These are phyloP conservation scores for Pichia californica DNA, from an alignment of 805 yeast genomes.

Conservation along the genomic window DNA sequence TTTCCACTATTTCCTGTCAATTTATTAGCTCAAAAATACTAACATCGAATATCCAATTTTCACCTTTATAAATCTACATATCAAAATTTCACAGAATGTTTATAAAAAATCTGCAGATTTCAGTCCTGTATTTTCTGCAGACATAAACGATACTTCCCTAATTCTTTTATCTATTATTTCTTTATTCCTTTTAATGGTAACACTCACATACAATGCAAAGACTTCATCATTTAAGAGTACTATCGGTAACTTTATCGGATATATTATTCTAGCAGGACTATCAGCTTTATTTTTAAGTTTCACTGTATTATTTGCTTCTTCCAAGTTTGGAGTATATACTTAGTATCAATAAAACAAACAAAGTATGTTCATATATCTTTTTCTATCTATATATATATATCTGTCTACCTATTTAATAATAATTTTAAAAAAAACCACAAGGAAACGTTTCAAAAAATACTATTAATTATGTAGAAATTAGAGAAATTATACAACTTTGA, in stretches of 20 bases:
- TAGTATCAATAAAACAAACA: conserved; percentile 1
- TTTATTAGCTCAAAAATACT: neutral
- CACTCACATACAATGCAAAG: conserved; percentile 7
- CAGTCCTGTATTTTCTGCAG: conserved; percentile 1
- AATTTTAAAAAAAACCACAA: too few relatives aligned
- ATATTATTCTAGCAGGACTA: conserved; percentile 16
- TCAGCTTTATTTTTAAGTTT: conserved; percentile 23
- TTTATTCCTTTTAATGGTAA: conserved; percentile 4
- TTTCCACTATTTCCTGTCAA: neutral
- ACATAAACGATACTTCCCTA: neutral
- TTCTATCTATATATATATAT: neutral
- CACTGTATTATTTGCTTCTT: conserved; percentile 26
- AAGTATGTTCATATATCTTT: neutral
- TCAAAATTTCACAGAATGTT: neutral
- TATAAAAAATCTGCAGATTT: neutral
- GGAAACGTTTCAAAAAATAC: too few relatives aligned
- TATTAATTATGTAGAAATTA: too few relatives aligned
- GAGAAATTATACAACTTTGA: too few relatives aligned
- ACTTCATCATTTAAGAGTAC: neutral
- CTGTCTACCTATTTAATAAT: too few relatives aligned
- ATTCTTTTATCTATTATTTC: neutral
- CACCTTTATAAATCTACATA: too few relatives aligned
- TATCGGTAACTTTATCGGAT: conserved; percentile 7
- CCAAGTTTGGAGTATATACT: conserved; percentile 28
- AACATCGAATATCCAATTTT: neutral